A percentile compares a stretch with the other conserved stretches of the same genome.
Conservation (phyloP, 129 eudicot genomes). For the Silybum marianum region DNA sequence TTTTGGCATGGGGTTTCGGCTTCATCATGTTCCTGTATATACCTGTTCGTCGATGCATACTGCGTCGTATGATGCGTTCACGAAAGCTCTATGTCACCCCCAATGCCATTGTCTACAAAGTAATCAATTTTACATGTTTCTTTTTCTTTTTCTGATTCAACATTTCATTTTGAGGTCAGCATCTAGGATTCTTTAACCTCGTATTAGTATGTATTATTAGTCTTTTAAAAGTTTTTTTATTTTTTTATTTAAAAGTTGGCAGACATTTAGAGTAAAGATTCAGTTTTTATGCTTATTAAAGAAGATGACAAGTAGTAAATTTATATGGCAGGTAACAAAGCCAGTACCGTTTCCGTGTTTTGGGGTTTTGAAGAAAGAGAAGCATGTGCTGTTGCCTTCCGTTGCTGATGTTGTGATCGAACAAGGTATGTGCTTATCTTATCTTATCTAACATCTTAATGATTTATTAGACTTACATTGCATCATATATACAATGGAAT, state of each 20-base stretch:
- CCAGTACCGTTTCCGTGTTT: conserved; percentile 79
- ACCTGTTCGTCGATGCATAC: conserved; percentile 59
- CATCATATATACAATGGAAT: not conserved
- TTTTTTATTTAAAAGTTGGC: no score
- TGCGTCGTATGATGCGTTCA: conserved; percentile 57
- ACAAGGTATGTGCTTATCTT: conserved; percentile 65
- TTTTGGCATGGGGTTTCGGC: conserved; percentile 88
- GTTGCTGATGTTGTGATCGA: conserved; percentile 76
- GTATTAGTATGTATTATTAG: not conserved
- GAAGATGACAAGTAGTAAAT: not conserved
- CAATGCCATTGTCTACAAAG: conserved; percentile 68
- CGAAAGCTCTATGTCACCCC: conserved; percentile 69
- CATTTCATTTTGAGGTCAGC: not conserved
- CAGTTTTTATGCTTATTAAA: not conserved
- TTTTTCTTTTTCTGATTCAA: not conserved
- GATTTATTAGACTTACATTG: not conserved
- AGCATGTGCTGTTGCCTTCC: conserved; percentile 62
- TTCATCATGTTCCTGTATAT: conserved; percentile 60
- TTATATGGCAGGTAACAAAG: conserved; percentile 45
- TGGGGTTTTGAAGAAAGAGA: conserved; percentile 72
- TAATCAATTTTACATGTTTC: not conserved
- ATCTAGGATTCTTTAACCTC: not conserved
- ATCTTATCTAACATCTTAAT: not conserved
- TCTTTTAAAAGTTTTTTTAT: not conserved
- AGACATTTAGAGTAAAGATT: not conserved